A percentile compares a stretch with the other conserved stretches of the same genome.
These are phyloP conservation scores for Botrytis medusae DNA, from an alignment of 2,329 filamentous ascomycete genomes.

Conservation along the genomic window DNA sequence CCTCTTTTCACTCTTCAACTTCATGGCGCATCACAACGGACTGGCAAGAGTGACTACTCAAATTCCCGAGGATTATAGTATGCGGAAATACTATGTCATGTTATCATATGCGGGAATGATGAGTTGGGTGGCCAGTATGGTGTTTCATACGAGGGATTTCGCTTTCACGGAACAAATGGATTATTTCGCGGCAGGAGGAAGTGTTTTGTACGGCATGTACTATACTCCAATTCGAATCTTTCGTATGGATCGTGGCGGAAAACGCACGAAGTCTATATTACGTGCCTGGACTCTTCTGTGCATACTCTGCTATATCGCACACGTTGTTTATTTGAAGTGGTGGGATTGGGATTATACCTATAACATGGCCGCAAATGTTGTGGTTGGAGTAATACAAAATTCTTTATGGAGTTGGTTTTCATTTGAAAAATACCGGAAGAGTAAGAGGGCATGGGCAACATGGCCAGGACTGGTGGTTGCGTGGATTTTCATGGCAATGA, in stretches of 20 bases:
- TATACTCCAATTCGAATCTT: slow-evolving; percentile 81
- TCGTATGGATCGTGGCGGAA: slow-evolving; percentile 64
- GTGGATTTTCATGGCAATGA: slow-evolving; percentile 92
- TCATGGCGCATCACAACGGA: slow-evolving; percentile 79
- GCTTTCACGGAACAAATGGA: slow-evolving; percentile 85
- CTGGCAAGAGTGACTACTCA: slow-evolving; percentile 66
- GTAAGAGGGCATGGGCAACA: slow-evolving; percentile 74
- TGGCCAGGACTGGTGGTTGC: slow-evolving; percentile 91
- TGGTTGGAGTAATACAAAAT: slow-evolving; percentile 77
- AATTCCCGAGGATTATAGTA: slow-evolving; percentile 71
- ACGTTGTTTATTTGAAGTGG: slow-evolving; percentile 81
- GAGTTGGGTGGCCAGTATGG: slow-evolving; percentile 83
- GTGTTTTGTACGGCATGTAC: slow-evolving; percentile 87
- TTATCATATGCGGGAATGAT: slow-evolving; percentile 80
- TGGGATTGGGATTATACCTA: slow-evolving; percentile 95
- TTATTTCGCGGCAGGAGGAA: slow-evolving; percentile 91
- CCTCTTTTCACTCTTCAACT: slow-evolving; percentile 89
- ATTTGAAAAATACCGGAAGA: slow-evolving; percentile 68
- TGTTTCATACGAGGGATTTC: slow-evolving; percentile 93
- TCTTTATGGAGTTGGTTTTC: slow-evolving; percentile 84
- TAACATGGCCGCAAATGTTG: slow-evolving; percentile 95
- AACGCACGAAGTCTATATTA: slow-evolving; percentile 49
- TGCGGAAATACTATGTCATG: slow-evolving; percentile 76
- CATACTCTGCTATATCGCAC: slow-evolving; percentile 65
- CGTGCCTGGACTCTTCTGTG: slow-evolving; percentile 77